Conservation (phyloP, 73 alveolate species). For the Paramecium tetraurelia region DNA sequence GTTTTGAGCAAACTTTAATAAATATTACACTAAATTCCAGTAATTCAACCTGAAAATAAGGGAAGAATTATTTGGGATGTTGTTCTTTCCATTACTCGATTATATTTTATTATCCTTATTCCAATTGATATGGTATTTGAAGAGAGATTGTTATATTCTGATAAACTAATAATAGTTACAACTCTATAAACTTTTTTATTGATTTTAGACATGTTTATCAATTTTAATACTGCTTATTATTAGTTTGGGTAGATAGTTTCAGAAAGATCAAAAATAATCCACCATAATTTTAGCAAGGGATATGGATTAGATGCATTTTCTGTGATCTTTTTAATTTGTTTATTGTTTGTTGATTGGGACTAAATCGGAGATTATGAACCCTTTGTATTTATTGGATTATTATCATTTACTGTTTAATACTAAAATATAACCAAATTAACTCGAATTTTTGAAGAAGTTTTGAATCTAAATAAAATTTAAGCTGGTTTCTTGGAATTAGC, state of each 20-base stretch:
- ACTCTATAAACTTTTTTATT: not conserved
- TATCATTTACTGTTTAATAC: not conserved
- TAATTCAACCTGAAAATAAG: slow-evolving; percentile 1
- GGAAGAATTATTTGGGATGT: slow-evolving; percentile 27
- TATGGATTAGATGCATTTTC: slow-evolving; percentile 15
- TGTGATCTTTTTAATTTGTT: not conserved
- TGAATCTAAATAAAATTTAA: slow-evolving; percentile 7
- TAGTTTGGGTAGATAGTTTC: not conserved
- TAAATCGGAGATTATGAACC: not conserved
- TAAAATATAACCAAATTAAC: not conserved
- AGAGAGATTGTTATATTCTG: not conserved
- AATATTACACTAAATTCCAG: not conserved
- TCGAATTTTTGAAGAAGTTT: not conserved
- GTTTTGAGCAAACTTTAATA: not conserved
- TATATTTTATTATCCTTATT: not conserved
- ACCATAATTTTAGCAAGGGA: not conserved
- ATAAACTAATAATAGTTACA: not conserved
- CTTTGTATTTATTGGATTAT: not conserved
- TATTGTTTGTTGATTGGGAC: slow-evolving; percentile 4
- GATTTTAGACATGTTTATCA: not conserved
- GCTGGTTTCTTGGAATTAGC: slow-evolving; percentile 14
- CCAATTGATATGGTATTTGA: slow-evolving; percentile 15
- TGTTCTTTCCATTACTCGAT: not conserved
- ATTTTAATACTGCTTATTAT: slow-evolving; percentile 23
- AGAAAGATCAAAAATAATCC: not conserved